Evolutionary conservation across 768 basidiomycete species (phyloP).

Genomic region (Coprinopsis marcescibilis): DNA sequence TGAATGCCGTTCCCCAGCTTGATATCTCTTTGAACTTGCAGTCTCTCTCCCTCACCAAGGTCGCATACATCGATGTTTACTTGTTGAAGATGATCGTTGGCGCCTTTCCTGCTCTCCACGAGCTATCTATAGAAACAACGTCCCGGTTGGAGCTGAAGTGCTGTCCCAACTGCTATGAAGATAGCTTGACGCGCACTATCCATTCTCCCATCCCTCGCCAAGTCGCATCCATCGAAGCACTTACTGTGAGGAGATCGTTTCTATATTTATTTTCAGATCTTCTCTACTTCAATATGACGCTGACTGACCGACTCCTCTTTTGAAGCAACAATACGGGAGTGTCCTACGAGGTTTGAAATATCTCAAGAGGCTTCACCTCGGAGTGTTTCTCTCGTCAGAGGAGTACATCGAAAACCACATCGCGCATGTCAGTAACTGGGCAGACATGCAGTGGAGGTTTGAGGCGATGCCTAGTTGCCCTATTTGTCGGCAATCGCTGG

Average conservation of each 20-base stretch:
- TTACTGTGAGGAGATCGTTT: constrained; percentile 37
- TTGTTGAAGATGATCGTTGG: constrained; percentile 43
- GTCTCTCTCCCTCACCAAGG: constrained; percentile 41
- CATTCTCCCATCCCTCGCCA: constrained; percentile 62
- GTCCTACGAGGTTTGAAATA: background rate
- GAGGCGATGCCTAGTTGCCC: background rate
- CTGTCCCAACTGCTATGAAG: constrained; percentile 63
- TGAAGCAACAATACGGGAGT: constrained; percentile 1
- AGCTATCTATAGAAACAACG: constrained; percentile 53
- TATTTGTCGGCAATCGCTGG: background rate
- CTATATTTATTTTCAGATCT: background rate
- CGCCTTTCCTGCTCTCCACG: constrained; percentile 38
- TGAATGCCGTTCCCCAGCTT: background rate
- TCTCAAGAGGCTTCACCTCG: constrained; percentile 5
- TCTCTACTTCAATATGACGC: background rate
- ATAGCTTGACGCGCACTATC: constrained; percentile 43
- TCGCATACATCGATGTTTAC: constrained; percentile 52
- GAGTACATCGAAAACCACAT: constrained; percentile 25
- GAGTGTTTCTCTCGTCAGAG: constrained; percentile 8
- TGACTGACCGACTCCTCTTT: background rate
- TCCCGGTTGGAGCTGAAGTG: constrained; percentile 53
- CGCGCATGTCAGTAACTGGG: constrained; percentile 33
- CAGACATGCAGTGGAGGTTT: constrained; percentile 20
- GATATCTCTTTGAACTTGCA: constrained; percentile 27
- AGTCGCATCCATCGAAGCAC: constrained; percentile 32